Evolutionary conservation across 148 eudicot genomes (phyloP).

Genomic region (Fallopia convolvulus): DNA sequence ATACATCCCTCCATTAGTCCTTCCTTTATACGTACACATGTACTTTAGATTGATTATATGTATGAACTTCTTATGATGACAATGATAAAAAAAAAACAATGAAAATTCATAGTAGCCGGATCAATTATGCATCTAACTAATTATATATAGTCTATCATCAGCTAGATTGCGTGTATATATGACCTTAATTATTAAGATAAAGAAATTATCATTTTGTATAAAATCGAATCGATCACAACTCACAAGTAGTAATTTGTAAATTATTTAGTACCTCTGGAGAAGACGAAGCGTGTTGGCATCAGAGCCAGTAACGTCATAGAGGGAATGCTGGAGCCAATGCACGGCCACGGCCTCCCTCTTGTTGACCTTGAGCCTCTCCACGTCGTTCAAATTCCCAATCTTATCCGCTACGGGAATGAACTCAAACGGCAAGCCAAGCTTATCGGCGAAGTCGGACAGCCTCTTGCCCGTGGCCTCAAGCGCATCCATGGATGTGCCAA

Average conservation of each 20-base stretch:
- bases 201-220: too few species aligned
- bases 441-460: conserved; percentile 71
- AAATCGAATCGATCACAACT: too few species aligned
- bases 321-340: conserved; percentile 93
- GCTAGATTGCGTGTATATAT: too few species aligned
- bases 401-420: conserved; percentile 69
- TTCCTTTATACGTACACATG: too few species aligned
- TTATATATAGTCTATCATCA: background rate
- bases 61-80: too few species aligned
- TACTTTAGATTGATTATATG: too few species aligned
- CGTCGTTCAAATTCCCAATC: conserved; percentile 57
- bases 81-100: too few species aligned
- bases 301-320: conserved; percentile 89
- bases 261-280: conserved; percentile 51
- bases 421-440: conserved; percentile 79
- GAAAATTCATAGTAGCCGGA: too few species aligned
- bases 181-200: too few species aligned
- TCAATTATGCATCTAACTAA: too few species aligned
- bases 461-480: conserved; percentile 84
- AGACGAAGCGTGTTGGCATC: conserved; percentile 73
- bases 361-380: conserved; percentile 59
- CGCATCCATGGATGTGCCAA: conserved; percentile 65
- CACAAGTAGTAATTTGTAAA: too few species aligned
- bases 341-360: conserved; percentile 87
- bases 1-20: too few species aligned